Conservation (phyloP, 495 filamentous ascomycete species). For the Lophium mytilinum region DNA sequence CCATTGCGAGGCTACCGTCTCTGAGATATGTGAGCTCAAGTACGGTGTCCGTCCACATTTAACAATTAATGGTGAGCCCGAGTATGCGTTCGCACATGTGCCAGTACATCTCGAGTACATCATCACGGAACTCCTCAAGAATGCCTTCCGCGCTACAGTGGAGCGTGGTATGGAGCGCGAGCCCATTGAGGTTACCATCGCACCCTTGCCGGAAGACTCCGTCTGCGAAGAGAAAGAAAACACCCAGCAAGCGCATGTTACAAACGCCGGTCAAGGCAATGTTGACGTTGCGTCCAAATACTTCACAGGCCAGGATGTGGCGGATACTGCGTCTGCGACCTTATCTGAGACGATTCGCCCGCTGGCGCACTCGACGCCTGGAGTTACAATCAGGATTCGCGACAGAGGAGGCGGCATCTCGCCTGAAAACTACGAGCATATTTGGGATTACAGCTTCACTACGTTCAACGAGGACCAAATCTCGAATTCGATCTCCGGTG, state of each 20-base stretch:
- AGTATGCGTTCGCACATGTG: conserved; percentile 79
- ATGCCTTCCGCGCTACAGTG: conserved; percentile 87
- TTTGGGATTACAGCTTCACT: conserved; percentile 95
- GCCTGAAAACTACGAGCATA: conserved; percentile 70
- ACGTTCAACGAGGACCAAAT: conserved; percentile 72
- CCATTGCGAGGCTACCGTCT: conserved; percentile 77
- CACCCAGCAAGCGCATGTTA: neutral
- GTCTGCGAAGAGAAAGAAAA: conserved; percentile 1
- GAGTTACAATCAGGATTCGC: conserved; percentile 89
- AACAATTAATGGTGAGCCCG: conserved; percentile 71
- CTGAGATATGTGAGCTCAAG: conserved; percentile 91
- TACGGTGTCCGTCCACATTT: conserved; percentile 84
- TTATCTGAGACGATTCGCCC: conserved; percentile 41
- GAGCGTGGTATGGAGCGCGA: conserved; percentile 71
- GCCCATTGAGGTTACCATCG: conserved; percentile 86
- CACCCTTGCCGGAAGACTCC: conserved; percentile 62
- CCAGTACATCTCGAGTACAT: conserved; percentile 97
- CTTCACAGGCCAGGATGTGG: conserved; percentile 27
- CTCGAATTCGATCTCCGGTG: conserved; percentile 28
- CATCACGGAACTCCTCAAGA: conserved; percentile 90
- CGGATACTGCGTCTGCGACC: conserved; percentile 40
- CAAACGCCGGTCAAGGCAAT: conserved; percentile 31
- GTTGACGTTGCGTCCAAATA: conserved; percentile 24
- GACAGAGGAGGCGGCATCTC: conserved; percentile 90
- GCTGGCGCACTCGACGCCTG: conserved; percentile 55